Percentiles rank a stretch among this genome's conserved stretches.
phyloP scores from a whole-genome alignment of 495 filamentous ascomycete species.

The Podospora tetraspora region DNA sequence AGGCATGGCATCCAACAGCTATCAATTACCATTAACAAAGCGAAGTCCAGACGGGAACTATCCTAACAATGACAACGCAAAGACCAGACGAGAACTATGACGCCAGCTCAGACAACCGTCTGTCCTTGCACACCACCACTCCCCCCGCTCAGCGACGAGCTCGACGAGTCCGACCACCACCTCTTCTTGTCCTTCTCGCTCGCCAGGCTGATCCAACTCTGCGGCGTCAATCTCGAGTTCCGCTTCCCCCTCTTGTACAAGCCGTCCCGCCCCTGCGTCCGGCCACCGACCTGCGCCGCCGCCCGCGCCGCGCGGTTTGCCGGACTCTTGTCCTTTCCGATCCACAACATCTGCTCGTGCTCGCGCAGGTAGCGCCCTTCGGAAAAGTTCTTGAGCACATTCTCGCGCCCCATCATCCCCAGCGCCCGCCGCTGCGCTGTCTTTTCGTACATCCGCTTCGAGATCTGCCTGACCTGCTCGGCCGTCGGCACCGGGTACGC shows the following conservation, averaged over 20 bases:
- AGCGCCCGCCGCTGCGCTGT: constrained; percentile 50
- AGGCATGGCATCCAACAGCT: background rate
- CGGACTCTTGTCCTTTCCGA: constrained; percentile 40
- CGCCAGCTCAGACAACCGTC: background rate
- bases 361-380: constrained; percentile 58
- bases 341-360: constrained; percentile 63
- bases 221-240: constrained; percentile 1
- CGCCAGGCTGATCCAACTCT: constrained; percentile 1
- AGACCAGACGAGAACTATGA: background rate
- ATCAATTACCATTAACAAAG: background rate
- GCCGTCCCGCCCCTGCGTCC: background rate
- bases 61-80: too few species aligned
- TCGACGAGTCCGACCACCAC: background rate
- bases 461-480: constrained; percentile 49
- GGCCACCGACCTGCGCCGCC: background rate
- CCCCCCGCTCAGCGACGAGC: background rate
- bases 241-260: background rate
- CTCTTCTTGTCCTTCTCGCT: constrained; percentile 3
- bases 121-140: constrained; percentile 1
- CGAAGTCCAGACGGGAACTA: too few species aligned
- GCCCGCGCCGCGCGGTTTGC: constrained; percentile 2
- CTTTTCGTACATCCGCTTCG: constrained; percentile 57
- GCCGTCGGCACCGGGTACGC: constrained; percentile 43
- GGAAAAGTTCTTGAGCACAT: constrained; percentile 55
- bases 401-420: constrained; percentile 55